A percentile compares a stretch with the other conserved stretches of the same genome.
phyloP scores from a whole-genome alignment of 2,329 filamentous ascomycete species.

The Colletotrichum sp. region DNA sequence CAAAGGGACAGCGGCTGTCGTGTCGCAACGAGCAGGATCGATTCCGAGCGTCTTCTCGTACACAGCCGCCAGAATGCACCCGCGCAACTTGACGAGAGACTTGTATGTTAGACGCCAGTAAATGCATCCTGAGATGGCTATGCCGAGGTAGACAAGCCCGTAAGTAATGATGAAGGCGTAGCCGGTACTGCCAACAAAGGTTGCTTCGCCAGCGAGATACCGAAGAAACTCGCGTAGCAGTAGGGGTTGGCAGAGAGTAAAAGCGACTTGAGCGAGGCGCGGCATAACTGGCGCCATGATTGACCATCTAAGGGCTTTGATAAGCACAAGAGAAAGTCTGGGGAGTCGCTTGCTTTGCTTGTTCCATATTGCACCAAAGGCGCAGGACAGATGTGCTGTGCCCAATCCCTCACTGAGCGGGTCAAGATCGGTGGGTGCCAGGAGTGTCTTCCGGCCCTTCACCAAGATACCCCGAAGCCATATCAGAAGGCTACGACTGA shows the following conservation, averaged over 20 bases:
- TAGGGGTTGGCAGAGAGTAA: constrained; percentile 44
- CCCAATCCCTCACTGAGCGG: constrained; percentile 10
- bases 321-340: not conserved
- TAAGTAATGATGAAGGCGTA: constrained; percentile 48
- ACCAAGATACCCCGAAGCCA: constrained; percentile 40
- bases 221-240: constrained; percentile 34
- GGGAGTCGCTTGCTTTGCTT: not conserved
- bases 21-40: constrained; percentile 29
- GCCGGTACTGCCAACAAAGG: constrained; percentile 27
- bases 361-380: not conserved
- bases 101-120: constrained; percentile 34
- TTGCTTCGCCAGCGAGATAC: constrained; percentile 24
- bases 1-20: constrained; percentile 44
- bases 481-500: constrained; percentile 31
- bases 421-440: constrained; percentile 32
- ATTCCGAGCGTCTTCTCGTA: constrained; percentile 49
- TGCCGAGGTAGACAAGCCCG: constrained; percentile 42
- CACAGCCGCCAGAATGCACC: constrained; percentile 45
- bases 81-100: constrained; percentile 38
- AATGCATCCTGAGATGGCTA: constrained; percentile 42
- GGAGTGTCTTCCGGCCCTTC: constrained; percentile 32
- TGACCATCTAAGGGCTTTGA: not conserved
- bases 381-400: constrained; percentile 19
- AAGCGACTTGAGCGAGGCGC: constrained; percentile 30
- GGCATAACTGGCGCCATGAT: constrained; percentile 36